Evolutionary conservation across 352 stramenopile genomes (phyloP), one percentile per base, ranked within the genome.

Genomic region (Pythium diclinum): DNA sequence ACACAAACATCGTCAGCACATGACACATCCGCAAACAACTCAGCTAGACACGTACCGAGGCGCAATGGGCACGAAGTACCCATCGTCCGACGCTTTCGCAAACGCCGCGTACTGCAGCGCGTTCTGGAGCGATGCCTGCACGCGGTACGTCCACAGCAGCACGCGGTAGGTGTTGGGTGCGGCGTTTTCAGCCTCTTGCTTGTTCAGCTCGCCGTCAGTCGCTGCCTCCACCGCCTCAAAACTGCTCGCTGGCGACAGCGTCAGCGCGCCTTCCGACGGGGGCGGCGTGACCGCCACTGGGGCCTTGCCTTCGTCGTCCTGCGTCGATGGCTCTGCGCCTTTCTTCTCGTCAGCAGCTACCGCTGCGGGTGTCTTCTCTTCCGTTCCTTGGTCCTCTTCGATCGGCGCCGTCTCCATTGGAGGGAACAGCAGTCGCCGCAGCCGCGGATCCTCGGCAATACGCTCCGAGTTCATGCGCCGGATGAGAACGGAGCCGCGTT

Each of bases 391-490:
- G 42, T 78, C 62, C 7, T 57, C 56, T 16, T 46, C 49, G 28
- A 14, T 32, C 51, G 11, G 21, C 51, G 19, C 19, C 56, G 3
- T 40, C 23, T 32, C 17, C 38, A 7, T 25, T 51, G 42, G 28
- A 21, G 76, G 66, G 8, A 88, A 76, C 40, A 93, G 60, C 47
- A 93, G 56, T 0, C 85, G 79, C 10, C 81, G 79, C 48, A 95
- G 73, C 30, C 87, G 85, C 61, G 84, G 84, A 62, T 95, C 87
- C 68, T 94, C 85, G 8, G 87, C 87, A 44, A 95, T 78, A 38
- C 87, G 83, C 72, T 95, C 87, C 49, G 86, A 92, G 65, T 95
- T 95, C 81, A 95, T 95, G 72, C 87, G 85, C 23, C 87, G 83
- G 57, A 95, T 87, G 51, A 95, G 76, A 56, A 85, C 79, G 4